These are phyloP conservation scores for Tolypocladium ophioglossoides DNA, from an alignment of 2,329 filamentous ascomycete species.

Conservation along the genomic window DNA sequence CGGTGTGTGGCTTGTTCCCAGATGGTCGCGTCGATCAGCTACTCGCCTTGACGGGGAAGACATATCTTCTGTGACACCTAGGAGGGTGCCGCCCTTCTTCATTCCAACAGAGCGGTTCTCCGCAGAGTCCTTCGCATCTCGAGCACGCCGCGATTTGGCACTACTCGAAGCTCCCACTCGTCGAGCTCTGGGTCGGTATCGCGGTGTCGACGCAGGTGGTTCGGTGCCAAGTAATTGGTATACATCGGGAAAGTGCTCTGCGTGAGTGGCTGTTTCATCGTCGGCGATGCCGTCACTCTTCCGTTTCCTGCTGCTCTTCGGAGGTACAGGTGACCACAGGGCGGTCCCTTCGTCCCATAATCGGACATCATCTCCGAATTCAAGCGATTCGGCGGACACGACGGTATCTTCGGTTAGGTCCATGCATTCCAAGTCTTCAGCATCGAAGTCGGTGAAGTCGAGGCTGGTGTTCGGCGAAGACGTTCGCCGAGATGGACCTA, in stretches of 20 bases:
- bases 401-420: constrained; percentile 27
- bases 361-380: constrained; percentile 25
- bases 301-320: constrained; percentile 36
- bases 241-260: constrained; percentile 44
- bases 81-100: not conserved
- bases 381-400: constrained; percentile 22
- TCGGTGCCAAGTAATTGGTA: constrained; percentile 34
- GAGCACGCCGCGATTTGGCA: constrained; percentile 6
- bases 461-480: constrained; percentile 12
- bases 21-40: constrained; percentile 3
- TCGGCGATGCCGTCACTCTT: constrained; percentile 37
- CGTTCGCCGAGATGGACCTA: constrained; percentile 7
- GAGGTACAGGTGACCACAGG: constrained; percentile 23
- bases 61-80: constrained; percentile 10
- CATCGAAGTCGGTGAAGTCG: constrained; percentile 25
- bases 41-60: constrained; percentile 17
- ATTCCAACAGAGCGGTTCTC: not conserved
- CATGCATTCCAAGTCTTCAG: constrained; percentile 25
- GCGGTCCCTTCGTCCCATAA: constrained; percentile 34
- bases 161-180: constrained; percentile 10
- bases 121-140: constrained; percentile 7
- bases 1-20: constrained; percentile 1
- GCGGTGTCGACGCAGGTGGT: constrained; percentile 24
- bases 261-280: constrained; percentile 21
- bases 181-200: constrained; percentile 11